A percentile compares a stretch with the other conserved stretches of the same genome.
phyloP scores from a whole-genome alignment of 73 alveolate genomes.

The Paramecium tetraurelia region DNA sequence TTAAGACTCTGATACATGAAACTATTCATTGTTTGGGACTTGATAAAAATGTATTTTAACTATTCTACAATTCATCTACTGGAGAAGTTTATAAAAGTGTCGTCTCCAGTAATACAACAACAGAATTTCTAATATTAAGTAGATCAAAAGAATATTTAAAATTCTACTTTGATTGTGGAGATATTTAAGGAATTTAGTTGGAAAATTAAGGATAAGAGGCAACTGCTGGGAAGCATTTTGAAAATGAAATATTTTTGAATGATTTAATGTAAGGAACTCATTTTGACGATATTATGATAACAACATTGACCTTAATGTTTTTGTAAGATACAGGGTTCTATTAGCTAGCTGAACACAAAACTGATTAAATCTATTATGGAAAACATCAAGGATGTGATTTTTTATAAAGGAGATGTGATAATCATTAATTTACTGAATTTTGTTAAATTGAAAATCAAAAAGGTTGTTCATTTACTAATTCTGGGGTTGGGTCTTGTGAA shows the following conservation, averaged over 20 bases:
- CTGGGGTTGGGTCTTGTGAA: neutral
- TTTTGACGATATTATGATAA: neutral
- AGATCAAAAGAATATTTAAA: neutral
- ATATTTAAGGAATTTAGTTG: neutral
- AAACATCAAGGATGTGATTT: neutral
- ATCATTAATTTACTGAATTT: neutral
- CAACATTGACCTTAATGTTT: neutral
- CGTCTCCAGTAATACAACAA: too few relatives aligned
- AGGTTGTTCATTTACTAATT: neutral
- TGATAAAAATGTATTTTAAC: too few relatives aligned
- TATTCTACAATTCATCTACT: too few relatives aligned
- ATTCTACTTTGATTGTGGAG: neutral
- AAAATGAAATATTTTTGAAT: neutral
- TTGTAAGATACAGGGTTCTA: neutral
- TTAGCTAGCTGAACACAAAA: neutral
- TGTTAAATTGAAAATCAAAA: neutral
- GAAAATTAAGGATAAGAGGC: neutral
- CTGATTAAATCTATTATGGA: neutral
- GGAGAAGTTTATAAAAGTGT: neutral
- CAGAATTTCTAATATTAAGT: too few relatives aligned
- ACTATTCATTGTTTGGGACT: neutral
- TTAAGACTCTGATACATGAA: neutral
- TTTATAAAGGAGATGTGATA: neutral
- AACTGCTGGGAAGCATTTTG: neutral
- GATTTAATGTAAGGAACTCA: neutral